Conservation (phyloP, 2,329 filamentous ascomycete genomes). For the Aaosphaeria arxii region DNA sequence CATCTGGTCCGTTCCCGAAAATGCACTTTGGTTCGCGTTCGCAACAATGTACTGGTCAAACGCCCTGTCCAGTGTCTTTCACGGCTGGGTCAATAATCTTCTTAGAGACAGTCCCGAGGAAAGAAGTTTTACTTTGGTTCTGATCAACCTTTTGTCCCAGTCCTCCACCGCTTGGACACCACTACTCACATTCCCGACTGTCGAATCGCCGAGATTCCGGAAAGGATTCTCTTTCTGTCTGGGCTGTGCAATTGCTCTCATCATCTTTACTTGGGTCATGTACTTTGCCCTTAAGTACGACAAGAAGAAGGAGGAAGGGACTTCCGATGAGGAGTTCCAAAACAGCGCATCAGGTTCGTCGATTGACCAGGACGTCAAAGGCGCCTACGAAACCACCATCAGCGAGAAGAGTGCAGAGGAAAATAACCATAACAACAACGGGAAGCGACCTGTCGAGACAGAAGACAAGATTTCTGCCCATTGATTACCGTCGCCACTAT, state of each 20-base stretch:
- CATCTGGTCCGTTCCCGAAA: slow-evolving; percentile 56
- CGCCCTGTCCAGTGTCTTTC: slow-evolving; percentile 54
- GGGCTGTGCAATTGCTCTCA: slow-evolving; percentile 38
- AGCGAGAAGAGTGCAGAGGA: neutral
- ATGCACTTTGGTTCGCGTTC: slow-evolving; percentile 55
- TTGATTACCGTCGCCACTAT: no score
- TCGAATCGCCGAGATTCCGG: slow-evolving; percentile 42
- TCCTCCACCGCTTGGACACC: slow-evolving; percentile 57
- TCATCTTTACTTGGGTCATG: slow-evolving; percentile 14
- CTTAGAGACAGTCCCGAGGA: slow-evolving; percentile 47
- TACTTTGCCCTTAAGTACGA: neutral
- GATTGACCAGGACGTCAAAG: neutral
- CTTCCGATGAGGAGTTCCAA: neutral
- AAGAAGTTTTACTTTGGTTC: slow-evolving; percentile 49
- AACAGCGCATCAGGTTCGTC: neutral
- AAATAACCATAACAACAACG: no score
- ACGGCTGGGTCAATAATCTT: slow-evolving; percentile 56
- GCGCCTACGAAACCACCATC: neutral
- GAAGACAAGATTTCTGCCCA: no score
- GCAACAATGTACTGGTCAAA: slow-evolving; percentile 49
- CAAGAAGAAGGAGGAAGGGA: neutral
- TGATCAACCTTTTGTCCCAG: slow-evolving; percentile 54
- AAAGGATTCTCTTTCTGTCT: slow-evolving; percentile 45
- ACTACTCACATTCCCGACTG: slow-evolving; percentile 50
- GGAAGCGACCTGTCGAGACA: no score